Conservation (phyloP, 140 eudicot species). For the Oenanthe javanica region DNA sequence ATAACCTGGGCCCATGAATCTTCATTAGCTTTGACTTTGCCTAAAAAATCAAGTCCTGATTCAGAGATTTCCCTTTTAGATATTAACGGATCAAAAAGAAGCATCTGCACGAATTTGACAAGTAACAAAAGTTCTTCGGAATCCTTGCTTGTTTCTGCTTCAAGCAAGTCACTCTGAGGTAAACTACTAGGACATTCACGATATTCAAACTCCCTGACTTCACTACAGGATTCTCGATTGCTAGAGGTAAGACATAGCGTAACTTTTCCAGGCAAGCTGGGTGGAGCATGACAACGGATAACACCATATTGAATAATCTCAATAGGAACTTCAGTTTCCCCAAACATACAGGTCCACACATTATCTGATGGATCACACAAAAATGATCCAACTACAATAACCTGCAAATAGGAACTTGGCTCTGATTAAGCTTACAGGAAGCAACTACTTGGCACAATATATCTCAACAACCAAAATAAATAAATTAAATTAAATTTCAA, state of each 20-base stretch:
- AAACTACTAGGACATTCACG: slow-evolving; percentile 33
- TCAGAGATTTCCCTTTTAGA: slow-evolving; percentile 31
- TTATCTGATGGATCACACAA: slow-evolving; percentile 44
- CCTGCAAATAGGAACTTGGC: slow-evolving; percentile 38
- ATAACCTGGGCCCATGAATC: slow-evolving; percentile 73
- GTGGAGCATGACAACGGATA: slow-evolving; percentile 69
- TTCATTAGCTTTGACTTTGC: slow-evolving; percentile 38
- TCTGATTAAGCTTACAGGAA: neutral
- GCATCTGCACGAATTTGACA: slow-evolving; percentile 65
- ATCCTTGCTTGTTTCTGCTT: slow-evolving; percentile 30
- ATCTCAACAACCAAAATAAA: neutral
- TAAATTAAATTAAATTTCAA: neutral
- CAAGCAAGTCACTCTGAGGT: slow-evolving; percentile 20
- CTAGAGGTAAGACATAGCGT: slow-evolving; percentile 72
- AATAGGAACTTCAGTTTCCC: slow-evolving; percentile 77
- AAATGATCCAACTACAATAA: slow-evolving; percentile 72
- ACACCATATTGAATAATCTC: slow-evolving; percentile 85
- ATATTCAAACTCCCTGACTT: slow-evolving; percentile 82
- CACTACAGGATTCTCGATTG: slow-evolving; percentile 82
- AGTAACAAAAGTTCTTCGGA: slow-evolving; percentile 69
- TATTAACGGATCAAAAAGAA: slow-evolving; percentile 32
- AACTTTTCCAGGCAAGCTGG: slow-evolving; percentile 67
- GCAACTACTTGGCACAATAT: neutral
- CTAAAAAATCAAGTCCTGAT: slow-evolving; percentile 23
- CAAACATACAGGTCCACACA: slow-evolving; percentile 86